Conservation (phyloP, 495 filamentous ascomycete species). For the Penicillium daleae region DNA sequence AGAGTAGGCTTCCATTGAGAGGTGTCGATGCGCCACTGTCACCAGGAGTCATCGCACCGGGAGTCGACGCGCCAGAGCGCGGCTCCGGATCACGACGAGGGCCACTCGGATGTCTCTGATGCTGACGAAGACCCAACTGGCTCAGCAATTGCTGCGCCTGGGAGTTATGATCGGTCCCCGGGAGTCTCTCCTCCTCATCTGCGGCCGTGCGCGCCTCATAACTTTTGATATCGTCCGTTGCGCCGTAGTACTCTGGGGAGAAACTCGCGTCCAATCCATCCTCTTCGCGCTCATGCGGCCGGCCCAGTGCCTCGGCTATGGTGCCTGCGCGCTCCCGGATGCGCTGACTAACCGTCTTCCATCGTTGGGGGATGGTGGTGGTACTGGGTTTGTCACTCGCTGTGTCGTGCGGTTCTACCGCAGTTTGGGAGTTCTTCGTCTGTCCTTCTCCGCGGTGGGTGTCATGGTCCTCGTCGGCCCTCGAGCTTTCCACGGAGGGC, state of each 20-base stretch:
- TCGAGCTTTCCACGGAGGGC: conserved; percentile 14
- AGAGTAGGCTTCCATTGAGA: conserved; percentile 31
- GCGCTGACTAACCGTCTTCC: conserved; percentile 30
- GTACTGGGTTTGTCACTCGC: conserved; percentile 20
- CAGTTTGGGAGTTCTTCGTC: not conserved
- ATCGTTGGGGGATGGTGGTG: conserved; percentile 17
- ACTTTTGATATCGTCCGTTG: conserved; percentile 34
- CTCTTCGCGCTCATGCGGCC: conserved; percentile 31
- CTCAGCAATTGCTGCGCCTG: conserved; percentile 33
- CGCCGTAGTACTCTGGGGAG: conserved; percentile 33
- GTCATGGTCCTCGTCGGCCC: conserved; percentile 9
- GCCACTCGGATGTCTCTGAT: not conserved
- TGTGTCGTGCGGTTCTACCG: conserved; percentile 11
- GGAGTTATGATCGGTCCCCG: conserved; percentile 19
- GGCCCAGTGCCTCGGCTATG: conserved; percentile 30
- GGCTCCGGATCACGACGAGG: conserved; percentile 14
- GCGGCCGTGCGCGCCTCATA: conserved; percentile 22
- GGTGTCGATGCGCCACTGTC: conserved; percentile 23
- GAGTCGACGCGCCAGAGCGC: conserved; percentile 25
- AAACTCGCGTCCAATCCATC: conserved; percentile 34
- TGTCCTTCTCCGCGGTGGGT: not conserved
- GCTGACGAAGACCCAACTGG: conserved; percentile 24
- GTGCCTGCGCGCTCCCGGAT: conserved; percentile 25
- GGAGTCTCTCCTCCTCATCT: conserved; percentile 23
- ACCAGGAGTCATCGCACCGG: conserved; percentile 27